Base-by-base conservation (phyloP, 2,329 filamentous ascomycete genomes). In the Alternaria novae-zelandiae region DNA sequence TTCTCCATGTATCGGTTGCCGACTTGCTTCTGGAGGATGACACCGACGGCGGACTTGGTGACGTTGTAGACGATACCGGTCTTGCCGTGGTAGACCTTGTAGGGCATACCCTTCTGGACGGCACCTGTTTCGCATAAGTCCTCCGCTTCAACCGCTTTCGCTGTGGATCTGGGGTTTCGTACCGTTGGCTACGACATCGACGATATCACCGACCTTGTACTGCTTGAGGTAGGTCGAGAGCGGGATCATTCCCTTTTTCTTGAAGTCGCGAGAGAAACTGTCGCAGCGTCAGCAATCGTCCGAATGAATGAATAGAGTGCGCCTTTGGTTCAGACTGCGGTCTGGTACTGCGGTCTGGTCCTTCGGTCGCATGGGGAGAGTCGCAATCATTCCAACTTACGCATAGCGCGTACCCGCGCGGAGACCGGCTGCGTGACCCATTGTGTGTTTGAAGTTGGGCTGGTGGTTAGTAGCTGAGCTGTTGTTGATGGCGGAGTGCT, bases 71-170 rank as follows among this genome's bases (percentile, higher is more conserved):
- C 87, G 80, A 97, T 92, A 82, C 94, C 94, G 57, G 79, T 81
- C 92, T 98, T 98, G 82, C 95, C 96, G 89, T 98, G 94, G 91
- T 97, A 97, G 86, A 97, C 92, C 90, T 97, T 97, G 91, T 94
- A 94, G 80, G 95, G 94, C 93, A 97, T 96, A 88, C 93, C 74
- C 73, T 78, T 78, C 71, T 77, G 75, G 65, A 79, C 74, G 69
- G 78, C 75, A 78, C 76, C 77, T 79, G 71, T 61, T 54, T 56
- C 32, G 59, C 67, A 65, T 74, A 62, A 77, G 75, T 64, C 60
- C 56, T 62, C 41, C 47, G 50, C 54, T 28, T 44, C 11, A 50
- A 28, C 28, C 36, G 53, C 66, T 70, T 15, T 25, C 43, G 51
- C 67, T 70, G 73, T 46, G 12, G 41, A 36, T 66, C 56, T 72